A percentile compares a stretch with the other conserved stretches of the same genome.
Conservation (phyloP, 176 grass and related monocot genomes). For the Lolium multiflorum region DNA sequence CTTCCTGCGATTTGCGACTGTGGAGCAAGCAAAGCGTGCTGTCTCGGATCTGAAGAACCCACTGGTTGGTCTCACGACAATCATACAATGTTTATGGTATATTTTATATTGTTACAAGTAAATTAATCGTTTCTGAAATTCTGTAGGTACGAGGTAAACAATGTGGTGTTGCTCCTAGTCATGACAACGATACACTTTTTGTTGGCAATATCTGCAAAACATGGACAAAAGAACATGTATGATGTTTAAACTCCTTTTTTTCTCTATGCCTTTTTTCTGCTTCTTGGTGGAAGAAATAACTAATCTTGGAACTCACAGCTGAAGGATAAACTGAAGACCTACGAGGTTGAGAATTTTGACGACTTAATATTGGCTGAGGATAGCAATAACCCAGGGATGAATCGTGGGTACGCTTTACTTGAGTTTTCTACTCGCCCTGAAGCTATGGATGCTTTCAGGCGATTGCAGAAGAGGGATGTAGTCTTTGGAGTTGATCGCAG, state of each 20-base stretch:
- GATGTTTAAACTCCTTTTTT: conserved; percentile 23
- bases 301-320: conserved; percentile 61
- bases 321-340: conserved; percentile 88
- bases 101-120: conserved; percentile 4
- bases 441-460: conserved; percentile 88
- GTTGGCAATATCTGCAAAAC: conserved; percentile 96
- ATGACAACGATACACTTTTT: conserved; percentile 93
- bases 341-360: conserved; percentile 83
- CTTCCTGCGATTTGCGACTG: conserved; percentile 85
- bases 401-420: conserved; percentile 92
- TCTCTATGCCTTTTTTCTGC: conserved; percentile 6
- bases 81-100: not conserved
- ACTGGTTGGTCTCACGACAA: conserved; percentile 56
- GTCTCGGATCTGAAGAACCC: conserved; percentile 76
- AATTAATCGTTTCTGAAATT: conserved; percentile 36
- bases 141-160: conserved; percentile 82
- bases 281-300: conserved; percentile 42
- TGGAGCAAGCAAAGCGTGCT: conserved; percentile 85
- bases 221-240: conserved; percentile 95
- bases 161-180: conserved; percentile 93
- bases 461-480: conserved; percentile 85
- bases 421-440: conserved; percentile 91
- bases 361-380: conserved; percentile 81
- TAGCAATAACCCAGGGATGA: conserved; percentile 80
- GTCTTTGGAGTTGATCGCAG: conserved; percentile 82